Percentiles rank a stretch among this genome's conserved stretches.
phyloP scores from a whole-genome alignment of 202 grass and related monocot genomes.

The Saccharum hybrid region DNA sequence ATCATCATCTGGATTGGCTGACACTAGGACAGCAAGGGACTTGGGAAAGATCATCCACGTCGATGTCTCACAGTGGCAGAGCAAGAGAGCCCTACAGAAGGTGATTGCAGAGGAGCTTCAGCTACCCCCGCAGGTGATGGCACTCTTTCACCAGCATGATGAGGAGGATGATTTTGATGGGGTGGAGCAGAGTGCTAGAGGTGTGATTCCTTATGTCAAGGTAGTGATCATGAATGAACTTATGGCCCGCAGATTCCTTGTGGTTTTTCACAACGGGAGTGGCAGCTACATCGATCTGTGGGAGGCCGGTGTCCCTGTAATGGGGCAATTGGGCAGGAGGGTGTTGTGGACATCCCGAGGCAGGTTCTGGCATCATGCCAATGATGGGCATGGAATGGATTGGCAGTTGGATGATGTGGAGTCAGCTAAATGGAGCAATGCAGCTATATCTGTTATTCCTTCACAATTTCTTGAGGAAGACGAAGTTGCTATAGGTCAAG shows the following conservation, averaged over 20 bases:
- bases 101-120: background rate
- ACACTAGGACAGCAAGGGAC: no score
- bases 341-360: constrained; percentile 13
- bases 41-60: constrained; percentile 32
- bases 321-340: background rate
- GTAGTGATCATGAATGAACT: rapidly evolving
- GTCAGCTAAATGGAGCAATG: background rate
- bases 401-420: rapidly evolving
- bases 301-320: background rate
- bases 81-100: constrained; percentile 28
- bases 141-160: background rate
- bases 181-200: background rate
- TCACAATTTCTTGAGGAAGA: rapidly evolving
- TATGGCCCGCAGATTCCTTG: rapidly evolving
- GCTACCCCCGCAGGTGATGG: background rate
- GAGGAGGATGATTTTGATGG: constrained; percentile 26
- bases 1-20: background rate
- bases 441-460: rapidly evolving
- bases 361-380: background rate
- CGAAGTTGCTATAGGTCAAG: rapidly evolving
- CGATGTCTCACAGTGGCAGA: background rate
- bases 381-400: rapidly evolving
- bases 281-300: background rate
- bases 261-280: constrained; percentile 24
- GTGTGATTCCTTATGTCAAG: background rate